phyloP scores from a whole-genome alignment of 352 stramenopile species.

The Phytopythium mirpurense region DNA sequence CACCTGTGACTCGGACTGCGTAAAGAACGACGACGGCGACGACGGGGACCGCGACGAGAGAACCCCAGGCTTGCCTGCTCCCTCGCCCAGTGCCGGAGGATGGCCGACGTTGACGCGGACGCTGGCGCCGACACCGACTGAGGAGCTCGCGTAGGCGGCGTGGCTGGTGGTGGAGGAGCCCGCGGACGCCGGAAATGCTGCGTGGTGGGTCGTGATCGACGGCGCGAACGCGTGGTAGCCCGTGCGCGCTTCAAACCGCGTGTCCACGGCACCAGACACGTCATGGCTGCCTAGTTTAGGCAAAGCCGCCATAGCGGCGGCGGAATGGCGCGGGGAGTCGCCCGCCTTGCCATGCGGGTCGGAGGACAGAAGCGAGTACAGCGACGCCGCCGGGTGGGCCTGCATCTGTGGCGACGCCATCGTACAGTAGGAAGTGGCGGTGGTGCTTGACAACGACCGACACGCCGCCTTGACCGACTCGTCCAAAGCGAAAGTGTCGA shows the following conservation, averaged over 20 bases:
- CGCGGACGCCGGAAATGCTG: neutral
- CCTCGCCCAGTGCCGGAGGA: neutral
- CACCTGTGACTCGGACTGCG: constrained; percentile 16
- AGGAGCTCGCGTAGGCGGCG: constrained; percentile 6
- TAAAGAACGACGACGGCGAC: constrained; percentile 40
- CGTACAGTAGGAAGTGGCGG: too few species aligned
- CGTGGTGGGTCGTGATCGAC: constrained; percentile 8
- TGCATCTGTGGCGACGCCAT: constrained; percentile 4
- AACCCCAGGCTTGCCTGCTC: neutral
- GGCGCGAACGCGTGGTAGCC: constrained; percentile 11
- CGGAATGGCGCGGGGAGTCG: neutral
- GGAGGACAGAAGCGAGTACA: constrained; percentile 6
- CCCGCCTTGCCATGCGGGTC: constrained; percentile 2
- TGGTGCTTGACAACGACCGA: too few species aligned
- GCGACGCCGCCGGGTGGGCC: constrained; percentile 4
- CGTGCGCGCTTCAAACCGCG: constrained; percentile 10
- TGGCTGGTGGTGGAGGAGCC: neutral
- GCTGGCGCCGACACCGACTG: neutral
- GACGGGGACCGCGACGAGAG: constrained; percentile 26
- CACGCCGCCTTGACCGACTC: neutral
- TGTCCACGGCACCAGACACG: neutral
- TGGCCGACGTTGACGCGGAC: neutral
- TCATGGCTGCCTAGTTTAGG: constrained; percentile 17
- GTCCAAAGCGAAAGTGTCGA: constrained; percentile 3
- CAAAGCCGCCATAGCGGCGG: constrained; percentile 6